Base-by-base conservation (phyloP, 805 yeast species). In the Yamadazyma paraphyllophila region DNA sequence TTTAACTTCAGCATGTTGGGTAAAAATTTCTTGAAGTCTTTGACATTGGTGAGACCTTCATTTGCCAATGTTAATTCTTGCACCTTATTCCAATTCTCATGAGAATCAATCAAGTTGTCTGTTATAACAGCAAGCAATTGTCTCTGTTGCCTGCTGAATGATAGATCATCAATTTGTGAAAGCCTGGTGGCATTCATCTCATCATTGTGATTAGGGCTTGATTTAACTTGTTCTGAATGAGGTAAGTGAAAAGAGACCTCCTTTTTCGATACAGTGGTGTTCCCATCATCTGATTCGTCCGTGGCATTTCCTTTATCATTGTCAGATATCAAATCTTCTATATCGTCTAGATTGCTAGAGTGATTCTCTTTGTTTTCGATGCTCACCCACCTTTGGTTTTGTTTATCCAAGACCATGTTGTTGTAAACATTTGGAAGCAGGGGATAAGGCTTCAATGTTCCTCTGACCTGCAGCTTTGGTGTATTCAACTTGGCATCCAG, bases 131-230 rank as follows among this genome's bases (percentile, higher is more conserved):
- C 62, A 3, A 77, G 77, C 32, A 79, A 55, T 11, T 61, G 61
- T 40, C 59, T 66, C 45, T 71, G 71, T 0, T 78, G 67, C 50
- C 76, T 75, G 1, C 80, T 65, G 52, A 78, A 79, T 2, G 82
- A 73, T 3, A 75, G 43, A 38, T 76, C 75, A 10, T 64, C 62
- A 5, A 76, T 43, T 25, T 71, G 72, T 2, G 79, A 72, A 2
- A 68, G 53, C 15, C 65, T 64, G 0, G 81, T 76, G 2, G 31
- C 31, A 29, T 29, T 29, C 13, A 74, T 72, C 42, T 73, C 67
- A 34, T 20, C 36, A 11, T 36, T 36, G 24, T 44, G 40, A 12
- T 39, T 39, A 11, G 55, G 55, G 35, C 55, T 51, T 4, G 49
- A 36, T 24, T 48, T 42, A 4, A 48, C 50, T 29, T 48, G 48